Percentiles rank a stretch among this genome's conserved stretches.
Conservation (phyloP, 176 grass and related monocot species). For the Chrysopogon serrulatus region DNA sequence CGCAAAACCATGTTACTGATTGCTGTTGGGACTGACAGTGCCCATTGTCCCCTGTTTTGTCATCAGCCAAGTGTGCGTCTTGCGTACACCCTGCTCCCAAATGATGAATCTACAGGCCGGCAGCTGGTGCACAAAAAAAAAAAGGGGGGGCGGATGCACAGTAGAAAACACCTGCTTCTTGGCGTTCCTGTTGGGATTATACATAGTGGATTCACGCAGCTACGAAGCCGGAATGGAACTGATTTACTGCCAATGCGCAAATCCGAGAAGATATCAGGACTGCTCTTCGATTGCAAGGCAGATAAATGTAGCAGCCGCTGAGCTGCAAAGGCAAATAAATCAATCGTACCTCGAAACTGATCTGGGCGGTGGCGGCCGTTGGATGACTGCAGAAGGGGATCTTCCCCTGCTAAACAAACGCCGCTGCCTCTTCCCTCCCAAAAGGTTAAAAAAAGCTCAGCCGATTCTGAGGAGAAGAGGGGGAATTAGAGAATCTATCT, state of each 20-base stretch:
- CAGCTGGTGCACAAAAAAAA: not conserved
- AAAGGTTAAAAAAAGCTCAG: not conserved
- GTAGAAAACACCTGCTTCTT: not conserved
- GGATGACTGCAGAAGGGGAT: not conserved
- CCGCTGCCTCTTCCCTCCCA: not conserved
- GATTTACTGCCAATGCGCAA: not conserved
- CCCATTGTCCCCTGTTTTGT: not conserved
- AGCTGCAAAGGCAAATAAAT: no score
- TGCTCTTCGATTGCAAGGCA: not conserved
- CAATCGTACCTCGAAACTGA: not conserved
- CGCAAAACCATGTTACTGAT: not conserved
- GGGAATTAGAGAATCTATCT: not conserved
- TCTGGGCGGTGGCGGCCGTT: not conserved
- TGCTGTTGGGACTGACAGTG: not conserved
- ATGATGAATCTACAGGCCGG: slow-evolving; percentile 1
- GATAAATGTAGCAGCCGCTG: no score
- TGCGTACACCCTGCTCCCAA: not conserved
- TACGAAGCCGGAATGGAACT: not conserved
- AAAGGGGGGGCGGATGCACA: not conserved
- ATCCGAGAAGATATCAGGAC: not conserved
- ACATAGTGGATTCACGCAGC: not conserved
- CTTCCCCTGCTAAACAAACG: not conserved
- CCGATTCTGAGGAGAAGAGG: not conserved
- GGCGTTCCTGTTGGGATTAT: not conserved
- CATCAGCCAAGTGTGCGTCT: not conserved